These are phyloP conservation scores for Phyllosticta ampelicida DNA, from an alignment of 2,329 filamentous ascomycete genomes.

Conservation along the genomic window DNA sequence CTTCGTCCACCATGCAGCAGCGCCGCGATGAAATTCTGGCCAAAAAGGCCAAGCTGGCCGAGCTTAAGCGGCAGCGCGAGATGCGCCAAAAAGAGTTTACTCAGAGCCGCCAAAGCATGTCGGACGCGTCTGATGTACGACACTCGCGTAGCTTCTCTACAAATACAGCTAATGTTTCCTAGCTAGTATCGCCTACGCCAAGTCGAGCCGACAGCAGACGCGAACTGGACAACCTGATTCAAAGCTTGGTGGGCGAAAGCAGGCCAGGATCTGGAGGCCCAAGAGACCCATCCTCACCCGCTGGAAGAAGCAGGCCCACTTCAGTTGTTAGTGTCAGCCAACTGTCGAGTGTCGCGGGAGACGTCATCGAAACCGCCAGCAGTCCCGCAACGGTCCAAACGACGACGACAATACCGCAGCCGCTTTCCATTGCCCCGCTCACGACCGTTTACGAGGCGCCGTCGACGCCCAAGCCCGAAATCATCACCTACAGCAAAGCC, in stretches of 20 bases:
- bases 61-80: constrained; percentile 87
- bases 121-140: constrained; percentile 59
- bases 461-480: constrained; percentile 60
- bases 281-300: constrained; percentile 32
- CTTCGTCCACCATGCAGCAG: constrained; percentile 52
- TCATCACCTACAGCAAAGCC: constrained; percentile 94
- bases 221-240: constrained; percentile 75
- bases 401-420: constrained; percentile 49
- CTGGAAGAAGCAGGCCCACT: constrained; percentile 60
- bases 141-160: constrained; percentile 5
- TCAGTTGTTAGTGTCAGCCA: constrained; percentile 77
- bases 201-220: constrained; percentile 60
- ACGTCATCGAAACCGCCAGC: constrained; percentile 35
- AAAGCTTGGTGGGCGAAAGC: constrained; percentile 69
- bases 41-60: constrained; percentile 93
- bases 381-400: constrained; percentile 30
- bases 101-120: constrained; percentile 53
- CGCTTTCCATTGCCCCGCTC: constrained; percentile 61
- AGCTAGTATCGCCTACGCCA: constrained; percentile 61
- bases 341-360: constrained; percentile 50
- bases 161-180: constrained; percentile 19
- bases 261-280: constrained; percentile 58
- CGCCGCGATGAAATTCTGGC: constrained; percentile 92
- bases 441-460: constrained; percentile 73
- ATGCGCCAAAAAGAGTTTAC: constrained; percentile 67